Conservation (phyloP, 208 protist genomes). For the Leptomonas seymouri region DNA sequence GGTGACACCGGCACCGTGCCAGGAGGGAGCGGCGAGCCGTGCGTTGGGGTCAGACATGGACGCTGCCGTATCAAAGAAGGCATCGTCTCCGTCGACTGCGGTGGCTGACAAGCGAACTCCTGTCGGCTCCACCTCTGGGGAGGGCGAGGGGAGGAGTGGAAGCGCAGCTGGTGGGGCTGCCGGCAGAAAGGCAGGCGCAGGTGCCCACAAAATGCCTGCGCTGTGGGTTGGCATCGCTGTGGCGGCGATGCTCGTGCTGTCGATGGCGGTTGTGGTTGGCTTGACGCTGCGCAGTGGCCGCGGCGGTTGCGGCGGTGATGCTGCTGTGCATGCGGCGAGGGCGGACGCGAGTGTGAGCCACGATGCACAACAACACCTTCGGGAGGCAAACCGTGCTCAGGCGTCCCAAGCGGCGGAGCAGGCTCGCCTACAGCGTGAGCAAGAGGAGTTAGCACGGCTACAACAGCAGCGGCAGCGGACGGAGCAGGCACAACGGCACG, state of each 20-base stretch:
- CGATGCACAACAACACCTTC: background rate
- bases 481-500: slow-evolving; percentile 5
- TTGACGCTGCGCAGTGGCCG: slow-evolving; percentile 5
- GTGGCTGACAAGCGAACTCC: background rate
- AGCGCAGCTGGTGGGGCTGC: background rate
- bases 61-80: too few relatives aligned
- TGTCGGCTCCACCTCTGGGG: too few relatives aligned
- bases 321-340: background rate
- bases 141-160: too few relatives aligned
- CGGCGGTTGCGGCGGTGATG: background rate
- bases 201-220: background rate
- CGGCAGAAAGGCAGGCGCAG: background rate
- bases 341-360: background rate
- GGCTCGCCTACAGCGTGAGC: background rate
- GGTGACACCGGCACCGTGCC: slow-evolving; percentile 13
- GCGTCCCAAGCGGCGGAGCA: background rate
- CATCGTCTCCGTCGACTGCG: background rate
- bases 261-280: slow-evolving; percentile 15
- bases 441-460: background rate
- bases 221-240: slow-evolving; percentile 17
- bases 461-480: background rate
- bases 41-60: too few relatives aligned
- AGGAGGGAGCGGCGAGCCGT: background rate
- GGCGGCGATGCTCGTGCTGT: slow-evolving; percentile 21
- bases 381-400: background rate